Conservation (phyloP, 805 yeast genomes). For the Lachancea sp. region DNA sequence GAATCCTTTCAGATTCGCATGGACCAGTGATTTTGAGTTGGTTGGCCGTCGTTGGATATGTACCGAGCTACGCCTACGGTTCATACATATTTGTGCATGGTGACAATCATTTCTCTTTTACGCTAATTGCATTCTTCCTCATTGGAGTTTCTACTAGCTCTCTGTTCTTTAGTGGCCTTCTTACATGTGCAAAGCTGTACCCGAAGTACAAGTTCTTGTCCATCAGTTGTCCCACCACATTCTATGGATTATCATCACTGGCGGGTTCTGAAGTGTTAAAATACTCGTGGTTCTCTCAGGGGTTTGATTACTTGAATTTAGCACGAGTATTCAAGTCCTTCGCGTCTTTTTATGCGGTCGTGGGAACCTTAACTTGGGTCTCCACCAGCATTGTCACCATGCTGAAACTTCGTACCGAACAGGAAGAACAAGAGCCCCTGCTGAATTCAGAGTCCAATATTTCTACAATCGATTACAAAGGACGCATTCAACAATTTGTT, state of each 20-base stretch:
- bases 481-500: slow-evolving; percentile 26
- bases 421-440: slow-evolving; percentile 15
- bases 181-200: slow-evolving; percentile 82
- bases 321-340: slow-evolving; percentile 48
- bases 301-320: slow-evolving; percentile 37
- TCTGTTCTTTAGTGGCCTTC: slow-evolving; percentile 59
- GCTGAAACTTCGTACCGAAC: slow-evolving; percentile 31
- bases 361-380: slow-evolving; percentile 56
- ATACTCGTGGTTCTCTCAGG: slow-evolving; percentile 35
- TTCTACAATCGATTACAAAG: slow-evolving; percentile 28
- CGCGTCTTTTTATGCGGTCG: slow-evolving; percentile 44
- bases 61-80: slow-evolving; percentile 56
- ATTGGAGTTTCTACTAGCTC: slow-evolving; percentile 72
- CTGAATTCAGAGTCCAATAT: slow-evolving; percentile 32
- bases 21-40: slow-evolving; percentile 71
- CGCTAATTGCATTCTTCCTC: slow-evolving; percentile 47
- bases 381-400: slow-evolving; percentile 60
- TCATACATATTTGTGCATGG: slow-evolving; percentile 37
- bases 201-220: slow-evolving; percentile 73
- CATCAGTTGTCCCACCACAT: slow-evolving; percentile 81
- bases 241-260: slow-evolving; percentile 77
- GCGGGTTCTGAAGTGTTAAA: slow-evolving; percentile 60
- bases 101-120: slow-evolving; percentile 28
- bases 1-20: slow-evolving; percentile 76
- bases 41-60: slow-evolving; percentile 51